A percentile compares a stretch with the other conserved stretches of the same genome.
These are phyloP conservation scores for Mycosarcoma maydis DNA, from an alignment of 1,284 basidiomycete species.

Conservation along the genomic window DNA sequence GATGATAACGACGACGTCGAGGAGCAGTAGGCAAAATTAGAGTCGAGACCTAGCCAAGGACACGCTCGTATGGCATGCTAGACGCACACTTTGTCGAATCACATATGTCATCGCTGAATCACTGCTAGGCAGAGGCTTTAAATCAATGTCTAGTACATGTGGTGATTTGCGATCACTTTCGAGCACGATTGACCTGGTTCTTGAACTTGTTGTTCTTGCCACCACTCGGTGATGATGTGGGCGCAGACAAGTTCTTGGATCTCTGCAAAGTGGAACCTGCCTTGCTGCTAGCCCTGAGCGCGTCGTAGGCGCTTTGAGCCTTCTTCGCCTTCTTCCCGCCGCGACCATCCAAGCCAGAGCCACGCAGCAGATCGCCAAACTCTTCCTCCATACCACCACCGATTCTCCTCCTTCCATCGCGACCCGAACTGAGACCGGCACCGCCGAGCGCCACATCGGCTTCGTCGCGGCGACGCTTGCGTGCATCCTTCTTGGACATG, in stretches of 20 bases:
- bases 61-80: no score
- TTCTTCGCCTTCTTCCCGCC: constrained; percentile 51
- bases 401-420: constrained; percentile 50
- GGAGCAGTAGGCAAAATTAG: constrained; percentile 2
- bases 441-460: constrained; percentile 88
- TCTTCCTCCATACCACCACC: constrained; percentile 65
- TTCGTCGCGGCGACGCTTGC: constrained; percentile 83
- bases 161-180: constrained; percentile 2
- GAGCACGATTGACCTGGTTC: constrained; percentile 34
- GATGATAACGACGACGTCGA: constrained; percentile 13
- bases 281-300: constrained; percentile 31
- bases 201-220: constrained; percentile 32
- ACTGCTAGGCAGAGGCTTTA: not conserved
- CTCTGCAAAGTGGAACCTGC: constrained; percentile 32
- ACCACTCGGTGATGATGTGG: not conserved
- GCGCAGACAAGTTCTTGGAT: constrained; percentile 14
- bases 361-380: constrained; percentile 63
- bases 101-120: not conserved
- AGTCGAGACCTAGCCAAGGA: no score
- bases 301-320: constrained; percentile 38
- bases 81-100: not conserved
- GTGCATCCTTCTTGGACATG: constrained; percentile 88
- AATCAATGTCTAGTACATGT: not conserved
- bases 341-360: constrained; percentile 39
- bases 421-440: constrained; percentile 54